phyloP scores from a whole-genome alignment of 176 grass and related monocot species.

The Ananas comosus region DNA sequence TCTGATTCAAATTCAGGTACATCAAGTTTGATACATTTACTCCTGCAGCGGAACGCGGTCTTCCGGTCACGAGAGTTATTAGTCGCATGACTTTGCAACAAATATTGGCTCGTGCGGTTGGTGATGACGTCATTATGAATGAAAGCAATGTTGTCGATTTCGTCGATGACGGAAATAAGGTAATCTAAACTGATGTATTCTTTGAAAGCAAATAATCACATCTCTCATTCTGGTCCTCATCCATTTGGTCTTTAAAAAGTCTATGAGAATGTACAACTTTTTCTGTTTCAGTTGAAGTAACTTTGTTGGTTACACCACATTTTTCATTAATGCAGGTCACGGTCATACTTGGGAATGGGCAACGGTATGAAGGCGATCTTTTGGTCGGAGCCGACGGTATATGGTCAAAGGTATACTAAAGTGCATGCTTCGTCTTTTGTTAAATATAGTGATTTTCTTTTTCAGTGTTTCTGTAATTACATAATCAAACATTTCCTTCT shows the following conservation, averaged over 20 bases:
- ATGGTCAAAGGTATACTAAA: constrained; percentile 79
- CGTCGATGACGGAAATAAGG: constrained; percentile 80
- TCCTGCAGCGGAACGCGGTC: constrained; percentile 72
- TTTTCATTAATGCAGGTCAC: constrained; percentile 41
- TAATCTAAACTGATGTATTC: constrained; percentile 12
- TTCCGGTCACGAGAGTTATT: constrained; percentile 94
- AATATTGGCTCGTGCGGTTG: constrained; percentile 73
- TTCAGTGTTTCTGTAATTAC: not conserved
- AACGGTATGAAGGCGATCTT: constrained; percentile 83
- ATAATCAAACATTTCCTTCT: not conserved
- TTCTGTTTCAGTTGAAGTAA: not conserved
- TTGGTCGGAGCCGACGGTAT: constrained; percentile 97
- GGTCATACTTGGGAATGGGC: constrained; percentile 74
- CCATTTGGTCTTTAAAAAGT: not conserved
- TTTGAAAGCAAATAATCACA: not conserved
- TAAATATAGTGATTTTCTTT: not conserved
- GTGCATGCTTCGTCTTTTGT: constrained; percentile 4
- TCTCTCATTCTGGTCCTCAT: not conserved
- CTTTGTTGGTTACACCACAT: not conserved
- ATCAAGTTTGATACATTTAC: constrained; percentile 98
- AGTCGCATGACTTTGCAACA: constrained; percentile 94
- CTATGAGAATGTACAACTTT: not conserved
- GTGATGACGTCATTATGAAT: constrained; percentile 62
- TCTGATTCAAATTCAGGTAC: constrained; percentile 63
- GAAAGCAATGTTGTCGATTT: constrained; percentile 79